phyloP scores from a whole-genome alignment of 768 basidiomycete genomes.

The Lenzites betulinus region DNA sequence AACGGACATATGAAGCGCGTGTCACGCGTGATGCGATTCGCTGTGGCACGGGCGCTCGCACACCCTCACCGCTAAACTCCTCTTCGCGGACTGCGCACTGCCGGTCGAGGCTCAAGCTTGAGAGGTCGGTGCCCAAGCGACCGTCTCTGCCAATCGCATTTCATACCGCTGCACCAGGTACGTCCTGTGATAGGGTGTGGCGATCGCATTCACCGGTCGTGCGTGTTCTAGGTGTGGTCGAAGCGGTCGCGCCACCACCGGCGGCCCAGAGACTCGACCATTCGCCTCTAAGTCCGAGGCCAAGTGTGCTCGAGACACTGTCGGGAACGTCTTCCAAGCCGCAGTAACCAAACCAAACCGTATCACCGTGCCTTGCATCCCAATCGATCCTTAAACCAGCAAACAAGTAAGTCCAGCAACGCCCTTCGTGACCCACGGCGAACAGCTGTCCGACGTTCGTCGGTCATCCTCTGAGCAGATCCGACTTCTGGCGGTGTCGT shows the following conservation, averaged over 20 bases:
- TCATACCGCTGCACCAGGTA: not conserved
- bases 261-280: not conserved
- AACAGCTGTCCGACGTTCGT: constrained; percentile 2
- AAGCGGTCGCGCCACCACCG: not conserved
- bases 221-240: constrained; percentile 6
- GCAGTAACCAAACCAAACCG: constrained; percentile 1
- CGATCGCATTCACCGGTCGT: constrained; percentile 9
- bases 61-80: not conserved
- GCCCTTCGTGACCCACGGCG: not conserved
- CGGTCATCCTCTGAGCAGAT: constrained; percentile 5
- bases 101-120: not conserved
- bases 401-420: constrained; percentile 8
- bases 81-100: constrained; percentile 2
- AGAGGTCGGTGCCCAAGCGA: not conserved
- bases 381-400: not conserved
- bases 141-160: constrained; percentile 6
- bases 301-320: not conserved
- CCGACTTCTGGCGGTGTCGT: not conserved
- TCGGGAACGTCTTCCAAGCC: not conserved
- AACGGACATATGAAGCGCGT: not conserved
- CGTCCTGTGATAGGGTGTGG: not conserved
- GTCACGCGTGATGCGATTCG: constrained; percentile 12
- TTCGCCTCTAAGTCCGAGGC: not conserved
- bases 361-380: constrained; percentile 5
- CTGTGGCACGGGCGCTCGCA: not conserved